Conservation (phyloP, 371 early-diverging fungal genomes). For the Globomyces sp. region DNA sequence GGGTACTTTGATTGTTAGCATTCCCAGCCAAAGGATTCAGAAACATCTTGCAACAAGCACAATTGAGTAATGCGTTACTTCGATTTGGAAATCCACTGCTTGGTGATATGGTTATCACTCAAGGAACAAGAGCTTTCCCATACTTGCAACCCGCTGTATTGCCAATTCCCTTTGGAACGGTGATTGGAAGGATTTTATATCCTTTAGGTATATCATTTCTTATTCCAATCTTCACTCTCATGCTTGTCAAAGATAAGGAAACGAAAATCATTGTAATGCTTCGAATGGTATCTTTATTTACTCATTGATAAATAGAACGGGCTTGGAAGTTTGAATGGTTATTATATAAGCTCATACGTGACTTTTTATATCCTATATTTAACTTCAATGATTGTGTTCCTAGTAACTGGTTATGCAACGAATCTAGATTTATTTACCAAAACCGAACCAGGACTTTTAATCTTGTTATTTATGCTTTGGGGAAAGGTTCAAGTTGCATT, state of each 20-base stretch:
- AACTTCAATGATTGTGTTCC: conserved; percentile 55
- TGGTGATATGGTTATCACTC: conserved; percentile 48
- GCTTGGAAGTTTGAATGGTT: conserved; percentile 53
- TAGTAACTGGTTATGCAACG: conserved; percentile 56
- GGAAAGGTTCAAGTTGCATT: conserved; percentile 60
- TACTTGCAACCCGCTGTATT: conserved; percentile 34
- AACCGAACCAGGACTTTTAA: conserved; percentile 52
- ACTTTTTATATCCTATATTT: conserved; percentile 63
- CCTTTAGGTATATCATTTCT: conserved; percentile 74
- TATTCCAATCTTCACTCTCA: conserved; percentile 68
- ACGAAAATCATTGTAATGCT: conserved; percentile 54
- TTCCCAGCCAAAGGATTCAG: conserved; percentile 59
- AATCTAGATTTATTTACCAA: conserved; percentile 59
- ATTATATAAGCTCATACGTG: conserved; percentile 52
- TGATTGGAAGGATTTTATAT: conserved; percentile 65
- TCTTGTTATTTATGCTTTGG: conserved; percentile 65
- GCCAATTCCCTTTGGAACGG: conserved; percentile 48
- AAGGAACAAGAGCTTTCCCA: conserved; percentile 63
- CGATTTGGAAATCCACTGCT: conserved; percentile 34
- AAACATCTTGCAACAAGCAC: conserved; percentile 47
- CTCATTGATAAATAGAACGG: conserved; percentile 49
- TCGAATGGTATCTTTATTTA: conserved; percentile 7
- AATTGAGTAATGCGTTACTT: conserved; percentile 52
- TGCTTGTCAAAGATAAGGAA: conserved; percentile 70
- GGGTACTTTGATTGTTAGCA: not conserved